Base-by-base conservation (phyloP, 169 alveolate species). In the Plasmodium sp. region DNA sequence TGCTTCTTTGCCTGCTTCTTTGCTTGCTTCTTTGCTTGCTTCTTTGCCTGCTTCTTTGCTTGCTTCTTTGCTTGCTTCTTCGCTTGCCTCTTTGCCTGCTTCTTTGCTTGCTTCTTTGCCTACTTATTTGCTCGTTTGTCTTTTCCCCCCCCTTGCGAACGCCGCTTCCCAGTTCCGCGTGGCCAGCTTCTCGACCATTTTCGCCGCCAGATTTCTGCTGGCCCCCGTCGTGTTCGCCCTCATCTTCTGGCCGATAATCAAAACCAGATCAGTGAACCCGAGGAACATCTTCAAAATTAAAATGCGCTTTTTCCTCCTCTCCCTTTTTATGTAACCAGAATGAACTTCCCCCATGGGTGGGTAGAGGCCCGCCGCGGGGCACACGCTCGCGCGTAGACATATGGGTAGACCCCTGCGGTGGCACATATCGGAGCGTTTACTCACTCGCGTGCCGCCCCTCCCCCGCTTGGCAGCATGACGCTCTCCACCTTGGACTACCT, bases 301-400 rank as follows among this genome's bases (percentile, higher is more conserved):
- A 84, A 84, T 72, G 54, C 39, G 77, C 10, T 84, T 48, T 73
- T 84, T 56, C n/a, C 75, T 84, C 31, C 22, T 84, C 31, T 71
- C 93, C 75, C 43, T 84, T 41, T 84, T 84, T 84, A 84, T 84
- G 93, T 84, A 84, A 71, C 18, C 12, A 83, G 31, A 83, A 12
- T 34, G 14, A 83, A 58, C n/a, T 27, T 67, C 6, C n/a, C 77
- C 33, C 39, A n/a, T 22, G n/a, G 39, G 12, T 16, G 77, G 77
- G 33, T 31, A 67, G 39, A 67, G 3, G 33, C 39, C 39, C n/a
- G 9, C 33, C 39, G 5, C 3, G 5, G 39, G 43, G 0, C 7
- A 3, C 77, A 18, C 5, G 14, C 39, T 18, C 36, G 16, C 16
- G 12, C 16, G 0, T 62, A 62, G 14, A 16, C 77, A 62, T 62